Evolutionary conservation across 1,284 basidiomycete species (phyloP), one percentile per base, ranked within the genome.

Genomic region (Ustilago vetiveriae): DNA sequence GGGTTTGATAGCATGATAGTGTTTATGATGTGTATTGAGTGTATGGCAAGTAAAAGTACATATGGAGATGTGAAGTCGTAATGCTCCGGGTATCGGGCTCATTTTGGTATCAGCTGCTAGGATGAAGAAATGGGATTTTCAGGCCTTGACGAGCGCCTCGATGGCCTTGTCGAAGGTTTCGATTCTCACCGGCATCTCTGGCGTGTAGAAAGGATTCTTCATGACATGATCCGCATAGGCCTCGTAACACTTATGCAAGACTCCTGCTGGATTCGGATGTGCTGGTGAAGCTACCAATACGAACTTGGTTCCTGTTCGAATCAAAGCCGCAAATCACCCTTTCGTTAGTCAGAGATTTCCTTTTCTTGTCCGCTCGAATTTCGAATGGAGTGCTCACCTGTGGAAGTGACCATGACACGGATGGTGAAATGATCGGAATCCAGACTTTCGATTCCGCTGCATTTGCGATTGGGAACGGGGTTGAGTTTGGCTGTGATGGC

Each of bases 161-260:
- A 80, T 51, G 88, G 85, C 70, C 11, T 68, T 85, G 78, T 98
- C 95, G 78, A 98, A 98, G 9, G 88, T 88, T 74, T 94, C 90
- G 47, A 87, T 91, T 44, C 95, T 89, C 72, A 98, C 95, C 1
- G 96, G 96, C 95, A 98, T 98, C 83, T 98, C 96, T 23, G 91
- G 90, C 4, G 93, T 96, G 82, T 98, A 94, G 84, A 98, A 99
- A 1, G 96, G 96, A 80, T 98, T 98, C 86, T 98, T 98, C 93
- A 97, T 96, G 50, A 96, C 94, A 5, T 91, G 89, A 79, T 97
- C 94, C 2, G 92, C 86, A 84, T 94, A 97, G 14, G 87, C 87
- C 82, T 95, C 92, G 83, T 96, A 96, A 49, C 92, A 89, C 79
- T 88, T 90, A 77, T 90, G 89, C 10, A 84, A 69, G 22, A 83